These are phyloP conservation scores for Saccharomycopsis crataegensis DNA, from an alignment of 1,139 yeast genomes.

Conservation along the genomic window DNA sequence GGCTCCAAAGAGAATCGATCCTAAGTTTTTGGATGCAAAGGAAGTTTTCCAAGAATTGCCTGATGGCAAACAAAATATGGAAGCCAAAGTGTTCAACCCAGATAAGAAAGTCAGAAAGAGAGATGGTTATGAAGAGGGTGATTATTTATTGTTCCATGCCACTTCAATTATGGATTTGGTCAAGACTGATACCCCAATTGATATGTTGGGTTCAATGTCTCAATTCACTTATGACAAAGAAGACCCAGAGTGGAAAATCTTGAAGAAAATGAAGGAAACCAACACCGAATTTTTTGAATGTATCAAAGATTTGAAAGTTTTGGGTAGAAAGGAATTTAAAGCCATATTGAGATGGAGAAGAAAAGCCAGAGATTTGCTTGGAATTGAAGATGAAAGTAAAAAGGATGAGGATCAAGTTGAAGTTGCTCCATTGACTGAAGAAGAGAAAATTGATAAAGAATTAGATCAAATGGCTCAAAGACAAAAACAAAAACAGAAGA, in stretches of 20 bases:
- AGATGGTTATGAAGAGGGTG: constrained; percentile 97
- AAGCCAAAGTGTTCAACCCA: constrained; percentile 89
- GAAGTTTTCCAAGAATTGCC: constrained; percentile 91
- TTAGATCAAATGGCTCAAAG: constrained; percentile 64
- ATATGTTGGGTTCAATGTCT: constrained; percentile 66
- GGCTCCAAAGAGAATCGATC: constrained; percentile 93
- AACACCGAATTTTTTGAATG: constrained; percentile 75
- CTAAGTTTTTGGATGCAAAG: constrained; percentile 82
- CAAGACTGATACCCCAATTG: constrained; percentile 74
- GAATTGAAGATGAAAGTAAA: constrained; percentile 50
- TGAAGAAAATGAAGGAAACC: constrained; percentile 67
- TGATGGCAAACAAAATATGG: constrained; percentile 71
- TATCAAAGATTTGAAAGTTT: constrained; percentile 81
- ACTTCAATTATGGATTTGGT: constrained; percentile 76
- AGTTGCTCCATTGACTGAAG: constrained; percentile 73
- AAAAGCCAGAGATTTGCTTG: constrained; percentile 73
- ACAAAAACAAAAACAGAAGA: constrained; percentile 59
- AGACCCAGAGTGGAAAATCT: constrained; percentile 62
- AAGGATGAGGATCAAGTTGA: constrained; percentile 40
- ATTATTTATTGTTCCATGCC: constrained; percentile 68
- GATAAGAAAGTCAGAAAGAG: constrained; percentile 86
- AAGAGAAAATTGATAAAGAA: constrained; percentile 83
- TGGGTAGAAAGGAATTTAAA: constrained; percentile 91
- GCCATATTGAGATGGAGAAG: constrained; percentile 79
- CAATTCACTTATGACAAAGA: constrained; percentile 55